A percentile compares a stretch with the other conserved stretches of the same genome.
phyloP scores from a whole-genome alignment of 768 basidiomycete species.

The Neoboletus magnificus region DNA sequence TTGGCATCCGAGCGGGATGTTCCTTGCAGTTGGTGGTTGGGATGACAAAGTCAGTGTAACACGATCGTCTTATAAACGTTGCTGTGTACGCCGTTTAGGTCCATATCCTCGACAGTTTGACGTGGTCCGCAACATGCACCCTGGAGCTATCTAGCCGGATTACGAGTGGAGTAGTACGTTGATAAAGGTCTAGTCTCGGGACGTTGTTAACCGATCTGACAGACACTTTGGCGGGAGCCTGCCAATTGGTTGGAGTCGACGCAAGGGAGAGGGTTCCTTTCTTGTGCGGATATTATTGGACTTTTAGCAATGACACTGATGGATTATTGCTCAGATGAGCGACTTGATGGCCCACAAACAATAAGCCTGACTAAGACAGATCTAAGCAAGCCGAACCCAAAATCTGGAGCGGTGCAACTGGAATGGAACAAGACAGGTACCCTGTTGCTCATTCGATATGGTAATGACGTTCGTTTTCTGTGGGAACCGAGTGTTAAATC shows the following conservation, averaged over 20 bases:
- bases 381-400: constrained; percentile 59
- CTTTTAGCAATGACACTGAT: background rate
- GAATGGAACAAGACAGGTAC: constrained; percentile 81
- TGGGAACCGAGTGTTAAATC: background rate
- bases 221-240: constrained; percentile 89
- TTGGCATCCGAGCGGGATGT: constrained; percentile 87
- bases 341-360: constrained; percentile 52
- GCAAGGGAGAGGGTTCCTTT: constrained; percentile 81
- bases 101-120: constrained; percentile 69
- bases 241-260: constrained; percentile 80
- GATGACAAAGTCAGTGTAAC: constrained; percentile 68
- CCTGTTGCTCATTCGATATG: constrained; percentile 70
- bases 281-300: constrained; percentile 51
- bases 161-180: constrained; percentile 52
- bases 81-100: constrained; percentile 44
- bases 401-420: constrained; percentile 65
- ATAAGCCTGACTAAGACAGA: constrained; percentile 52
- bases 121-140: constrained; percentile 65
- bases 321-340: constrained; percentile 52
- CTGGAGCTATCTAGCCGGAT: constrained; percentile 62
- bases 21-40: constrained; percentile 81
- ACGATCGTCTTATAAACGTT: background rate
- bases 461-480: constrained; percentile 36
- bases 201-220: constrained; percentile 6
- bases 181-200: background rate